phyloP scores from a whole-genome alignment of 306 rosid species.

The Gleditsia sinensis region DNA sequence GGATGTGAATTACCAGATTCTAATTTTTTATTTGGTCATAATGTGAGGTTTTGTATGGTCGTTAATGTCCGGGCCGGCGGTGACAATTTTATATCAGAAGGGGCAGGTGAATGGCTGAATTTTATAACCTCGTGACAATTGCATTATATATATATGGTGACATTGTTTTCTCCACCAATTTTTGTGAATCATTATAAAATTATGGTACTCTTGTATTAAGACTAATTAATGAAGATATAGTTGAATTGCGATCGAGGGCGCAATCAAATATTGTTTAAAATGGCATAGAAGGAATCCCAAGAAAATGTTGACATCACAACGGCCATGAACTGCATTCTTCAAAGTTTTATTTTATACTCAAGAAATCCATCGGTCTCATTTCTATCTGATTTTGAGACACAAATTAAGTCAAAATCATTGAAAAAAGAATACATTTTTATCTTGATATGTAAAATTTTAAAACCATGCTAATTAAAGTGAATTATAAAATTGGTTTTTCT shows the following conservation, averaged over 20 bases:
- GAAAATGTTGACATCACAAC: slow-evolving; percentile 1
- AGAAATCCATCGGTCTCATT: neutral
- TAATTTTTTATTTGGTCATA: slow-evolving; percentile 22
- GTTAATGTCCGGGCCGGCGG: slow-evolving; percentile 20
- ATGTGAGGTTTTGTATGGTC: slow-evolving; percentile 35
- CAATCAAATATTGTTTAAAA: neutral
- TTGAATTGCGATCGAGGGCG: too few relatives aligned
- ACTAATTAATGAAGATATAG: too few relatives aligned
- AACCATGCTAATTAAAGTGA: neutral
- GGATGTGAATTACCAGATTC: neutral
- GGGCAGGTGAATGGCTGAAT: slow-evolving; percentile 42
- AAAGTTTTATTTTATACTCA: neutral
- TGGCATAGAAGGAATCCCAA: slow-evolving; percentile 38
- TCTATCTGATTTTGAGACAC: neutral
- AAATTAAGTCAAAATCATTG: neutral
- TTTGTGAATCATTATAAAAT: slow-evolving; percentile 7
- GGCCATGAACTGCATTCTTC: neutral
- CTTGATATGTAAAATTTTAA: neutral
- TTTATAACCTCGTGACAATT: slow-evolving; percentile 45
- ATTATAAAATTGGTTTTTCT: neutral
- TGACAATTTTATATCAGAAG: slow-evolving; percentile 29
- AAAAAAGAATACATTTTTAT: neutral
- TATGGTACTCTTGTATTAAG: slow-evolving; percentile 4
- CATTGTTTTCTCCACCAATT: slow-evolving; percentile 45
- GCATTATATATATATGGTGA: slow-evolving; percentile 34